phyloP scores from a whole-genome alignment of 352 stramenopile species.

The Ophiocytium majus region DNA sequence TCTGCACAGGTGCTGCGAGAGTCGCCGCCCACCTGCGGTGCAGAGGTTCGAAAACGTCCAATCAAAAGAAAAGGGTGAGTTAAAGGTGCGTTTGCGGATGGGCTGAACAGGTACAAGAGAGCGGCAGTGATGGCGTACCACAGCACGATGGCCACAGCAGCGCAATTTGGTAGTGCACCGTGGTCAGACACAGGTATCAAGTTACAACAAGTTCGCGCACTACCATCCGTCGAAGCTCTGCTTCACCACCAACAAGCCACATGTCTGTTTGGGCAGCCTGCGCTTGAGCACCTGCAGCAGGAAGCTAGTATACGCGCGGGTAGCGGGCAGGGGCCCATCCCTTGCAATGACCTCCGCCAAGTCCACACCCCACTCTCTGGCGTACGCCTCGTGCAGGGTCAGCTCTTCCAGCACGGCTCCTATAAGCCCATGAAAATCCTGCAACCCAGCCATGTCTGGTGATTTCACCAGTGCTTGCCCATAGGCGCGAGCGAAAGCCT shows the following conservation, averaged over 20 bases:
- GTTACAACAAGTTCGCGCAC: too few species aligned
- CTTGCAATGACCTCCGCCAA: conserved; percentile 31
- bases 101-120: too few species aligned
- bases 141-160: too few species aligned
- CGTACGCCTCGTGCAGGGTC: conserved; percentile 35
- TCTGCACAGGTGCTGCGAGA: conserved; percentile 39
- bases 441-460: conserved; percentile 35
- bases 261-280: too few species aligned
- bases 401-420: conserved; percentile 55
- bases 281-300: conserved; percentile 3
- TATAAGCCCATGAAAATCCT: conserved; percentile 52
- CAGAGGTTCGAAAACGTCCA: conserved; percentile 41
- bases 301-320: conserved; percentile 16
- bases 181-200: too few species aligned
- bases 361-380: conserved; percentile 46
- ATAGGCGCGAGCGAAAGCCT: conserved; percentile 41
- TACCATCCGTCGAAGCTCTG: too few species aligned
- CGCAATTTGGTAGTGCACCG: too few species aligned
- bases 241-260: too few species aligned
- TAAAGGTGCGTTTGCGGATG: too few species aligned
- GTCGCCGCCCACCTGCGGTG: conserved; percentile 29
- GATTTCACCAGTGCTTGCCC: conserved; percentile 44
- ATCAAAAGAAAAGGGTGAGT: too few species aligned
- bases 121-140: too few species aligned
- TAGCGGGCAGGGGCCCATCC: background rate